Evolutionary conservation across 441 rosid species (phyloP).

Genomic region (Corymbia citriodora): DNA sequence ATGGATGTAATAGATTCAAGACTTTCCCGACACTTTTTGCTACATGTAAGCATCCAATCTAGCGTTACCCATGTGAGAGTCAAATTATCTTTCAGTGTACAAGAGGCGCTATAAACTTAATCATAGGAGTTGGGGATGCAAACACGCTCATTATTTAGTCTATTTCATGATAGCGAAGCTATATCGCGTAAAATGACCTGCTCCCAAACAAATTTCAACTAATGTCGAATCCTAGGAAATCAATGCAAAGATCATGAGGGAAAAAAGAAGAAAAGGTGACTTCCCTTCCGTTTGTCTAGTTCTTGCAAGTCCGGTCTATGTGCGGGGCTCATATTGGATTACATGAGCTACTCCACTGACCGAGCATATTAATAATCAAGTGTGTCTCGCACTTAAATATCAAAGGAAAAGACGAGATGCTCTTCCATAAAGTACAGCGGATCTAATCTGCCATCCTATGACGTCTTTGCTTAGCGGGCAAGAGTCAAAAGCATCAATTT

Average conservation of each 20-base stretch:
- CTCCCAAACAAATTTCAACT: not conserved
- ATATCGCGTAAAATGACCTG: not conserved
- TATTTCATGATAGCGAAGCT: not conserved
- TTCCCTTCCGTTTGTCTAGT: not conserved
- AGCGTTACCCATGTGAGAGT: not conserved
- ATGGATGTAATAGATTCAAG: too few species aligned
- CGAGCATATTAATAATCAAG: not conserved
- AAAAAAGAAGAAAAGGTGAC: not conserved
- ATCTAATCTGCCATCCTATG: not conserved
- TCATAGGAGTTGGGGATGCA: not conserved
- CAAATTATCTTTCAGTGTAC: not conserved
- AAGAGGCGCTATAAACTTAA: too few species aligned
- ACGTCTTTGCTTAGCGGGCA: not conserved
- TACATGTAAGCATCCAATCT: not conserved
- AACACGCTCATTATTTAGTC: not conserved
- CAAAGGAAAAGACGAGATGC: not conserved
- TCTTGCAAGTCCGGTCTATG: not conserved
- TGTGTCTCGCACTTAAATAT: too few species aligned
- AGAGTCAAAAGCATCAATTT: not conserved
- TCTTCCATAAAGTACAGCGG: not conserved
- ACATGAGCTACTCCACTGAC: not conserved
- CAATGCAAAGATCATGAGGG: not conserved
- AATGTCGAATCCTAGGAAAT: not conserved
- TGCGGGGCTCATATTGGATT: not conserved
- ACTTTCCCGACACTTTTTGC: too few species aligned